These are phyloP conservation scores for Phanerodontia chrysosporium DNA, from an alignment of 768 basidiomycete species.

Conservation along the genomic window DNA sequence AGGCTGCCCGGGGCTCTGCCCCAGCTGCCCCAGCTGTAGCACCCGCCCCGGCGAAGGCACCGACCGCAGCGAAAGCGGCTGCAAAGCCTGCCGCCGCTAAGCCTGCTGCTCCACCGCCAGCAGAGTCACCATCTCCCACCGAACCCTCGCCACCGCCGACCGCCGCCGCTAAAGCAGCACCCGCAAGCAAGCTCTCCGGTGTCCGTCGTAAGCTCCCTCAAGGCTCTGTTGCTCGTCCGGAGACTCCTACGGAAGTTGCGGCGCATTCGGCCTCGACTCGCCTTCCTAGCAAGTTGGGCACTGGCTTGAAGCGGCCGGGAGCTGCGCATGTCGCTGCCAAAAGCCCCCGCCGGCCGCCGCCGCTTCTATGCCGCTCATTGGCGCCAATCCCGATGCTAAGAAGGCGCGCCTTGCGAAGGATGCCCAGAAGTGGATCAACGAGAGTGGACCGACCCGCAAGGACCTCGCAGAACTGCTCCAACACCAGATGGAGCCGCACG, in stretches of 20 bases:
- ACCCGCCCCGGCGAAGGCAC: slow-evolving; percentile 19
- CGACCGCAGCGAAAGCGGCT: slow-evolving; percentile 1
- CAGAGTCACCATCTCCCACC: slow-evolving; percentile 40
- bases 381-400: slow-evolving; percentile 58
- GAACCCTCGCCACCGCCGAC: slow-evolving; percentile 37
- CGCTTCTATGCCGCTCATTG: slow-evolving; percentile 36
- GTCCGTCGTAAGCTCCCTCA: slow-evolving; percentile 72
- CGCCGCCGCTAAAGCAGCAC: slow-evolving; percentile 33
- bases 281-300: slow-evolving; percentile 34
- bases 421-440: slow-evolving; percentile 77
- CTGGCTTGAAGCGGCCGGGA: slow-evolving; percentile 43
- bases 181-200: slow-evolving; percentile 49
- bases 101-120: slow-evolving; percentile 12
- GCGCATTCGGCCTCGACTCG: slow-evolving; percentile 21
- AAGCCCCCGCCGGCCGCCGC: slow-evolving; percentile 29
- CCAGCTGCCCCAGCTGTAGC: slow-evolving; percentile 34
- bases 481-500: slow-evolving; percentile 86
- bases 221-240: slow-evolving; percentile 45
- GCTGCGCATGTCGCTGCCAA: slow-evolving; percentile 30
- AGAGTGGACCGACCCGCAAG: slow-evolving; percentile 76
- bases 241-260: slow-evolving; percentile 30
- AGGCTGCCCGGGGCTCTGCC: slow-evolving; percentile 63
- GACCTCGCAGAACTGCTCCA: slow-evolving; percentile 85
- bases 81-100: slow-evolving; percentile 21
- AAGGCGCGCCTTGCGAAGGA: slow-evolving; percentile 71